A percentile compares a stretch with the other conserved stretches of the same genome.
phyloP scores from a whole-genome alignment of 1,139 yeast genomes.

The Pichia sp. region DNA sequence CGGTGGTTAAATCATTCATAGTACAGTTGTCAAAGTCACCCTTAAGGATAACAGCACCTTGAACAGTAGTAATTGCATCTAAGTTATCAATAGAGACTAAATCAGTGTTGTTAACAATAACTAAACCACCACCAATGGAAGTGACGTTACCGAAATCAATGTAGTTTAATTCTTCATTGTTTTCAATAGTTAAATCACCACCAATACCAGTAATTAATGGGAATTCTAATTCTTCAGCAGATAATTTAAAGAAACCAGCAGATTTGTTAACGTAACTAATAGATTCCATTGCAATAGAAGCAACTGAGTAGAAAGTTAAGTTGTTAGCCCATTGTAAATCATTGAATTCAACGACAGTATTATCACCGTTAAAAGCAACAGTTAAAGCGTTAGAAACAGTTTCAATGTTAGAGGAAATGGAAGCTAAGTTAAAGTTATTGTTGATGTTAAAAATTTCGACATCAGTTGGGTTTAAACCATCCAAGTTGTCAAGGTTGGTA shows the following conservation, averaged over 20 bases:
- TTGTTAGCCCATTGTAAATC: constrained; percentile 76
- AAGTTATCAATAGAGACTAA: constrained; percentile 64
- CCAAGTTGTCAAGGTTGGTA: constrained; percentile 71
- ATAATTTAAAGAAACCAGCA: constrained; percentile 62
- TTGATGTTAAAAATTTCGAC: constrained; percentile 76
- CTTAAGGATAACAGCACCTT: constrained; percentile 76
- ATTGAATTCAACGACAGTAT: constrained; percentile 61
- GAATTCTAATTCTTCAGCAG: constrained; percentile 50
- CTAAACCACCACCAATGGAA: constrained; percentile 80
- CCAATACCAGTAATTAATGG: constrained; percentile 57
- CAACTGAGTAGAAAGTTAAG: constrained; percentile 71
- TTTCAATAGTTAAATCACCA: constrained; percentile 67
- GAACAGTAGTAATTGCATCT: constrained; percentile 61
- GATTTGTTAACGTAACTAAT: constrained; percentile 72
- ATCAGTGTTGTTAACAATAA: constrained; percentile 72
- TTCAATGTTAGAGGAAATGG: constrained; percentile 65
- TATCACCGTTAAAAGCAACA: constrained; percentile 78
- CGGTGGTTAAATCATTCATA: constrained; percentile 61
- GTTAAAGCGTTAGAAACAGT: constrained; percentile 67
- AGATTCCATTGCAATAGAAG: constrained; percentile 61
- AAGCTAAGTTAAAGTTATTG: constrained; percentile 71
- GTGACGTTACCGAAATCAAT: constrained; percentile 65
- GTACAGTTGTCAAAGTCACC: constrained; percentile 82
- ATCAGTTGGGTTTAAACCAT: constrained; percentile 70
- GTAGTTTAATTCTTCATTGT: constrained; percentile 65